Conservation (phyloP, 768 basidiomycete genomes). For the Tremella yokohamensis region DNA sequence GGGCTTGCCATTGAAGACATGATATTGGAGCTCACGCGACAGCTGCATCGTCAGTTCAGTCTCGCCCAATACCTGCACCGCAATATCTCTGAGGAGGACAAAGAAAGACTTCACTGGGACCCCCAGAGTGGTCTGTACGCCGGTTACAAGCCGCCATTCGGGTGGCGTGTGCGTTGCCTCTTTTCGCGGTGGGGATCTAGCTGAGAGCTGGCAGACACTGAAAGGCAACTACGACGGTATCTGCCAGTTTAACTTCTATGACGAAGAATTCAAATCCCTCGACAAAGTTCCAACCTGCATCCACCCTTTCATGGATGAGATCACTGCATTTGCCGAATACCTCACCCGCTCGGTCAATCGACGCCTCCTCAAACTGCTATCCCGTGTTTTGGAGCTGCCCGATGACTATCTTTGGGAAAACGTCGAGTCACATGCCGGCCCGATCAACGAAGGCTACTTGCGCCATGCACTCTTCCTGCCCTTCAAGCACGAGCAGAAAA, state of each 20-base stretch:
- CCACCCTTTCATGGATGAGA: slow-evolving; percentile 32
- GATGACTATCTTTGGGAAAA: slow-evolving; percentile 41
- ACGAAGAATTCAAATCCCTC: slow-evolving; percentile 15
- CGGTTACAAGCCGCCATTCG: slow-evolving; percentile 31
- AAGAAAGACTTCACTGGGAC: slow-evolving; percentile 26
- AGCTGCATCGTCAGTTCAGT: slow-evolving; percentile 36
- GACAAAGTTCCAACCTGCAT: slow-evolving; percentile 18
- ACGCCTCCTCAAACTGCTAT: slow-evolving; percentile 33
- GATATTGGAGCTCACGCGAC: neutral
- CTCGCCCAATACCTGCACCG: slow-evolving; percentile 28
- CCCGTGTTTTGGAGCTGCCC: slow-evolving; percentile 36
- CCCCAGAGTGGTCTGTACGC: slow-evolving; percentile 27
- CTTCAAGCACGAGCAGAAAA: slow-evolving; percentile 7
- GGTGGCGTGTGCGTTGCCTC: slow-evolving; percentile 20
- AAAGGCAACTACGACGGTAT: slow-evolving; percentile 22
- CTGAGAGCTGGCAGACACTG: slow-evolving; percentile 9
- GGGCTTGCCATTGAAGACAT: neutral
- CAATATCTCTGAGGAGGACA: slow-evolving; percentile 31
- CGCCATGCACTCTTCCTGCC: slow-evolving; percentile 35
- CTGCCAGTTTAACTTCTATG: slow-evolving; percentile 36
- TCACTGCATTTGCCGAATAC: slow-evolving; percentile 26
- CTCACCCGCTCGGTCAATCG: slow-evolving; percentile 31
- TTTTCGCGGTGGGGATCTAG: slow-evolving; percentile 1
- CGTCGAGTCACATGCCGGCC: slow-evolving; percentile 25
- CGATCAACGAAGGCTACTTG: slow-evolving; percentile 29